phyloP scores from a whole-genome alignment of 768 basidiomycete species.

The Agrocybe pediades region DNA sequence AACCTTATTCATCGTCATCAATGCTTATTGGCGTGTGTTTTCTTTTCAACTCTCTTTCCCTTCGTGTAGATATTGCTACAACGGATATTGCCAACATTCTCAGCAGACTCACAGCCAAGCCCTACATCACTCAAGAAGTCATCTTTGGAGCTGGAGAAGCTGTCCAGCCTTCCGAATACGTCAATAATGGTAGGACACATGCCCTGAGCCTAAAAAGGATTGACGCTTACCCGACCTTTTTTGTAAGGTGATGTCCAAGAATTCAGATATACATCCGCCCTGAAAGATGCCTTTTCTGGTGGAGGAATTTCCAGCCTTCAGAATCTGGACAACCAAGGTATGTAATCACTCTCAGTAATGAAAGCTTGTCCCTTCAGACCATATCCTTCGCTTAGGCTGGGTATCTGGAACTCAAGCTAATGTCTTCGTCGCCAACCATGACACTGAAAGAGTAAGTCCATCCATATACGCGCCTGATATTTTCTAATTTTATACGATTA shows the following conservation, averaged over 20 bases:
- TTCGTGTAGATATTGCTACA: slow-evolving; percentile 57
- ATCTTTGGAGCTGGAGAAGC: slow-evolving; percentile 54
- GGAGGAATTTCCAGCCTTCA: slow-evolving; percentile 53
- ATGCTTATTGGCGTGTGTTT: too few relatives aligned
- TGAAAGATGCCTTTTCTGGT: slow-evolving; percentile 53
- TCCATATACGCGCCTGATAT: not conserved
- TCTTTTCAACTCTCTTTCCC: too few relatives aligned
- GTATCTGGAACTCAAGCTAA: slow-evolving; percentile 54
- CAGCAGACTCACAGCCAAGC: slow-evolving; percentile 36
- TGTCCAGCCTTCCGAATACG: slow-evolving; percentile 58
- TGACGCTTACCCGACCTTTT: not conserved
- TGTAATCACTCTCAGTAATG: not conserved
- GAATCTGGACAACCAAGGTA: slow-evolving; percentile 53
- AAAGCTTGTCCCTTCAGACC: not conserved
- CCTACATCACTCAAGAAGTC: slow-evolving; percentile 69
- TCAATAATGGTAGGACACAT: slow-evolving; percentile 40
- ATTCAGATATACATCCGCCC: slow-evolving; percentile 62
- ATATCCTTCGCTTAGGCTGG: slow-evolving; percentile 46
- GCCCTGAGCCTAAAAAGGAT: not conserved
- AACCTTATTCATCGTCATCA: not conserved
- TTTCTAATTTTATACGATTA: not conserved
- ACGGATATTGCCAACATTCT: slow-evolving; percentile 57
- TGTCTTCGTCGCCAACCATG: slow-evolving; percentile 70
- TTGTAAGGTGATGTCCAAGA: slow-evolving; percentile 64
- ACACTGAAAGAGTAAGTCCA: slow-evolving; percentile 57